Conservation (phyloP, 1,284 basidiomycete species). For the Puccinia hordei region DNA sequence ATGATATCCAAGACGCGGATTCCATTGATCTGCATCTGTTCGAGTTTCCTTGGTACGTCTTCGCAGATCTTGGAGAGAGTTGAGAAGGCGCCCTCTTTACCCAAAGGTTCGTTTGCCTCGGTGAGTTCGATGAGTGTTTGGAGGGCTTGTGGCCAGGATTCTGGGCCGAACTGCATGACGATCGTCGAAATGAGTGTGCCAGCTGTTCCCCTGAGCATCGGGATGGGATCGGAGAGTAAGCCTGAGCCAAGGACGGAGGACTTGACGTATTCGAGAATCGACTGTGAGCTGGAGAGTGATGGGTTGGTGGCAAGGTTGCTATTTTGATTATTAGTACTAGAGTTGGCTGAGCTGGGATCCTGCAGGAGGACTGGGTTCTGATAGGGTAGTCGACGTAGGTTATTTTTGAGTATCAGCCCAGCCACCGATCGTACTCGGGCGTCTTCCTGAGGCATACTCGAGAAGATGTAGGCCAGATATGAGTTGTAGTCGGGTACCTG, state of each 20-base stretch:
- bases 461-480: constrained; percentile 92
- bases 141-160: constrained; percentile 88
- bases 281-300: constrained; percentile 60
- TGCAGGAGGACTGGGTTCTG: constrained; percentile 36
- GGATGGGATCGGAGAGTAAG: constrained; percentile 70
- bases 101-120: constrained; percentile 67
- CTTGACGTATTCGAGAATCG: constrained; percentile 79
- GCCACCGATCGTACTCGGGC: constrained; percentile 91
- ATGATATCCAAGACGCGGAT: constrained; percentile 85
- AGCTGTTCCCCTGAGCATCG: constrained; percentile 86
- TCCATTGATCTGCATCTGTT: constrained; percentile 80
- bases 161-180: constrained; percentile 71
- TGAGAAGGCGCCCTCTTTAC: constrained; percentile 82
- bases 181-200: constrained; percentile 86
- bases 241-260: constrained; percentile 72
- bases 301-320: too few relatives aligned
- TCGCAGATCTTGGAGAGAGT: constrained; percentile 94
- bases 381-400: constrained; percentile 61
- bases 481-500: constrained; percentile 89
- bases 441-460: constrained; percentile 76
- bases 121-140: constrained; percentile 76
- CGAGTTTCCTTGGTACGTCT: constrained; percentile 92
- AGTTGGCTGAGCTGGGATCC: constrained; percentile 65
- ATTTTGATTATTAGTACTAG: constrained; percentile 62
- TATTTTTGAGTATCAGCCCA: constrained; percentile 95